A percentile compares a stretch with the other conserved stretches of the same genome.
Evolutionary conservation across 331 rosid genomes (phyloP).

Genomic region (Malus hybrid): DNA sequence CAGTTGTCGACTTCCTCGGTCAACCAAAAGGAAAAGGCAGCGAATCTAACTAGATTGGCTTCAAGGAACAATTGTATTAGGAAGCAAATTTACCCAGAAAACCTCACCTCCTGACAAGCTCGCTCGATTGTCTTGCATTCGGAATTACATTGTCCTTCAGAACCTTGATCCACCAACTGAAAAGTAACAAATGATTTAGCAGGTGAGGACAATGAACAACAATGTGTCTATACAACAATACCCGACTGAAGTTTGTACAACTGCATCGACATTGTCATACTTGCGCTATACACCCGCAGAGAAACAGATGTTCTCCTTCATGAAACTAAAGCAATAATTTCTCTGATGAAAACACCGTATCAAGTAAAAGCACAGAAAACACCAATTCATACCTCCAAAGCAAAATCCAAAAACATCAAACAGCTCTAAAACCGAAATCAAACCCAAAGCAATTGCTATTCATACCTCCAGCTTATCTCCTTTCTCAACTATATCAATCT

Average conservation of each 20-base stretch:
- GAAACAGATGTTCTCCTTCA: neutral
- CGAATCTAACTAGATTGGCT: neutral
- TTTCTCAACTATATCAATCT: conserved; percentile 76
- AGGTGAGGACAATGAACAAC: neutral
- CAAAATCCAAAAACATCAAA: neutral
- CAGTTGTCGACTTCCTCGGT: neutral
- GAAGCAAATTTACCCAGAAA: neutral
- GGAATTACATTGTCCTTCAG: conserved; percentile 98
- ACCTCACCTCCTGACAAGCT: conserved; percentile 77
- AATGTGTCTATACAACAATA: too few relatives aligned
- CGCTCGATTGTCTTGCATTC: conserved; percentile 96
- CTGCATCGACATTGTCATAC: neutral
- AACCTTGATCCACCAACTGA: conserved; percentile 83
- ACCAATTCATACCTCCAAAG: neutral
- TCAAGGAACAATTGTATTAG: neutral
- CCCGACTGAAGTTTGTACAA: neutral
- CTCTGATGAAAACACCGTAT: neutral
- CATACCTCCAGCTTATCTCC: conserved; percentile 69
- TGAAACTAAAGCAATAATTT: neutral
- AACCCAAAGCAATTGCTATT: neutral
- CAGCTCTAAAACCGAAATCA: conserved; percentile 1
- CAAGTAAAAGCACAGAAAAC: neutral
- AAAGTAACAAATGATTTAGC: conserved; percentile 6
- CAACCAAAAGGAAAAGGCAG: neutral
- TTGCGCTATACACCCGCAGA: neutral